Conservation (phyloP, 1,284 basidiomycete species). For the Ceratobasidium sp. region DNA sequence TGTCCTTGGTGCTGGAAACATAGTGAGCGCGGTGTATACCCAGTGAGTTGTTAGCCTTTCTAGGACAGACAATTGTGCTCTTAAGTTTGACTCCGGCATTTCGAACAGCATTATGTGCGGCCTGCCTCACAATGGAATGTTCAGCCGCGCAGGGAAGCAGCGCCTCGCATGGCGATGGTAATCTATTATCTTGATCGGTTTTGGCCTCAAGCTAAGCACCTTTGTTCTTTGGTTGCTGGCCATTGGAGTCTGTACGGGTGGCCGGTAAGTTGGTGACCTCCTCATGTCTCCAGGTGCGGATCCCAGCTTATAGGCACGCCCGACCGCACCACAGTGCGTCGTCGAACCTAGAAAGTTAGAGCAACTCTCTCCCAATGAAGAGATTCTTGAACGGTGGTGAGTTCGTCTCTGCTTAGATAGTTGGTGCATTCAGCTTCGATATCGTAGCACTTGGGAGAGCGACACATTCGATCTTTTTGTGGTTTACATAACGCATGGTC, state of each 20-base stretch:
- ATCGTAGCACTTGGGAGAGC: neutral
- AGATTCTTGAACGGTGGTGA: neutral
- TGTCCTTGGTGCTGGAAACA: constrained; percentile 33
- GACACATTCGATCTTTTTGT: neutral
- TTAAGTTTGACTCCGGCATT: neutral
- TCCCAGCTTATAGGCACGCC: too few species aligned
- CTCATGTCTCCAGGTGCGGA: too few species aligned
- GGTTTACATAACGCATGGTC: constrained; percentile 35
- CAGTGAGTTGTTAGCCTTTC: too few species aligned
- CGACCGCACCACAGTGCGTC: neutral
- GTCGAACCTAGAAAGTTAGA: constrained; percentile 26
- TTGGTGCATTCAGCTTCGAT: neutral
- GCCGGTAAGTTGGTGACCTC: constrained; percentile 18
- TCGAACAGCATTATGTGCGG: constrained; percentile 10
- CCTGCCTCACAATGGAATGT: neutral
- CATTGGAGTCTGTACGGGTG: constrained; percentile 11
- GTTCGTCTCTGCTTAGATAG: neutral
- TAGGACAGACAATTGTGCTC: too few species aligned
- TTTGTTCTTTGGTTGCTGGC: neutral
- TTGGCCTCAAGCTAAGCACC: constrained; percentile 30
- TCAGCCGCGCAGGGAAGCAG: neutral
- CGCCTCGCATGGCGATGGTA: constrained; percentile 30
- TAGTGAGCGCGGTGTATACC: neutral
- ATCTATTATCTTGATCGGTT: constrained; percentile 36
- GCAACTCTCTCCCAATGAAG: neutral